These are phyloP conservation scores for Biancaea sappan DNA, from an alignment of 306 rosid species.

Conservation along the genomic window DNA sequence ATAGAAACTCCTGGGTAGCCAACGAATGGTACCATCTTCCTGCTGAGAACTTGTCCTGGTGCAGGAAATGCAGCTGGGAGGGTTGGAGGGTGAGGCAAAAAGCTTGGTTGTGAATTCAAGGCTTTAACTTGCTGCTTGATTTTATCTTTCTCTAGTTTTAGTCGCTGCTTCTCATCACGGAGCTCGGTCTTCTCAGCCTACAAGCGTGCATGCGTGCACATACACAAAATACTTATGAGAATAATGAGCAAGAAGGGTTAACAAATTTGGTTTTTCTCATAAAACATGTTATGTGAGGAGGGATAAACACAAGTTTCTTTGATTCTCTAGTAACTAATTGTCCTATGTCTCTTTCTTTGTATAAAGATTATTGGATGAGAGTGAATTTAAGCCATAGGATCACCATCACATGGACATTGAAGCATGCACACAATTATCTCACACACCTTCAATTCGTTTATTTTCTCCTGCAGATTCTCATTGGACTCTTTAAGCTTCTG, in stretches of 20 bases:
- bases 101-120: slow-evolving; percentile 54
- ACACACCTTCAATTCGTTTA: slow-evolving; percentile 69
- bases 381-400: not conserved
- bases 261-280: not conserved
- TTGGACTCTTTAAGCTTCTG: slow-evolving; percentile 60
- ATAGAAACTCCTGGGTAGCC: slow-evolving; percentile 79
- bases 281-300: not conserved
- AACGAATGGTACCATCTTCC: slow-evolving; percentile 66
- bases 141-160: slow-evolving; percentile 74
- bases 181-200: slow-evolving; percentile 89
- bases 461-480: slow-evolving; percentile 55
- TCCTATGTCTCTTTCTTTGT: not conserved
- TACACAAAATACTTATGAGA: slow-evolving; percentile 17
- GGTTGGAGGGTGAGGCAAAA: slow-evolving; percentile 56
- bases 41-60: slow-evolving; percentile 61
- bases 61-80: slow-evolving; percentile 50
- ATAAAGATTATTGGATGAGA: no score
- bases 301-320: not conserved
- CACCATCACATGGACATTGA: not conserved
- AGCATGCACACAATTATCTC: not conserved
- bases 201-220: no score
- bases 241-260: not conserved
- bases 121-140: slow-evolving; percentile 57
- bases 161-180: slow-evolving; percentile 76
- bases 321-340: not conserved